Percentiles rank a stretch among this genome's conserved stretches.
phyloP scores from a whole-genome alignment of 2,329 filamentous ascomycete species.

The Xylaria arbuscula region DNA sequence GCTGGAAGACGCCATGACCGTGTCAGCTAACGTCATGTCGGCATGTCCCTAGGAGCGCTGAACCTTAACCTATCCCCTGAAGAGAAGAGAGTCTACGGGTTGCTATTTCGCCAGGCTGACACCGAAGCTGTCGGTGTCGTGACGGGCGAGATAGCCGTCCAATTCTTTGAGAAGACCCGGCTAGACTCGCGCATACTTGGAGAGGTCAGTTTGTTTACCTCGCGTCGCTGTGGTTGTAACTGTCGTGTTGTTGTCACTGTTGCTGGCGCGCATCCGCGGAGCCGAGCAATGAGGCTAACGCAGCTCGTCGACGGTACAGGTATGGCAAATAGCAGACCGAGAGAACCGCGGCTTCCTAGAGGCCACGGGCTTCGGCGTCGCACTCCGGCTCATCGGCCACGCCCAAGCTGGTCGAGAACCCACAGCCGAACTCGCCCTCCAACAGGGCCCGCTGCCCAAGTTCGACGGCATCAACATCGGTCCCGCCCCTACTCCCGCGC shows the following conservation, averaged over 20 bases:
- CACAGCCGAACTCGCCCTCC: slow-evolving; percentile 81
- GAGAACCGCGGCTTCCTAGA: slow-evolving; percentile 96
- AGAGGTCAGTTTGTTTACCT: slow-evolving; percentile 69
- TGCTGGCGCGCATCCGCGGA: background rate
- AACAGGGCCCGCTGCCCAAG: slow-evolving; percentile 87
- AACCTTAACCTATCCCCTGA: slow-evolving; percentile 88
- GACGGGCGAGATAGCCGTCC: slow-evolving; percentile 94
- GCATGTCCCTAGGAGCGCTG: slow-evolving; percentile 60
- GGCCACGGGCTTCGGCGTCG: slow-evolving; percentile 91
- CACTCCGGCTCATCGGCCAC: slow-evolving; percentile 93
- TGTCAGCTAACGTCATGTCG: slow-evolving; percentile 40
- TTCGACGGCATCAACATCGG: slow-evolving; percentile 79
- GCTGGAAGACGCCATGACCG: slow-evolving; percentile 23
- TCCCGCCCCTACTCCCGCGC: slow-evolving; percentile 58
- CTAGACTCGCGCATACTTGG: slow-evolving; percentile 87
- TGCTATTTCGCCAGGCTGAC: slow-evolving; percentile 93
- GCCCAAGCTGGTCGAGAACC: slow-evolving; percentile 89
- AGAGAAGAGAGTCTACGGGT: slow-evolving; percentile 93
- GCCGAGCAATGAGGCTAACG: slow-evolving; percentile 45
- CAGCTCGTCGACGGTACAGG: slow-evolving; percentile 64
- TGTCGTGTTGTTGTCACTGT: background rate
- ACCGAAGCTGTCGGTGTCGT: slow-evolving; percentile 92
- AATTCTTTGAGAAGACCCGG: slow-evolving; percentile 97
- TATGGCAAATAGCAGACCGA: slow-evolving; percentile 98
- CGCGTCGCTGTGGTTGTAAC: background rate